A percentile compares a stretch with the other conserved stretches of the same genome.
Evolutionary conservation across 2,329 filamentous ascomycete genomes (phyloP).

Genomic region (Verruconis gallopava): DNA sequence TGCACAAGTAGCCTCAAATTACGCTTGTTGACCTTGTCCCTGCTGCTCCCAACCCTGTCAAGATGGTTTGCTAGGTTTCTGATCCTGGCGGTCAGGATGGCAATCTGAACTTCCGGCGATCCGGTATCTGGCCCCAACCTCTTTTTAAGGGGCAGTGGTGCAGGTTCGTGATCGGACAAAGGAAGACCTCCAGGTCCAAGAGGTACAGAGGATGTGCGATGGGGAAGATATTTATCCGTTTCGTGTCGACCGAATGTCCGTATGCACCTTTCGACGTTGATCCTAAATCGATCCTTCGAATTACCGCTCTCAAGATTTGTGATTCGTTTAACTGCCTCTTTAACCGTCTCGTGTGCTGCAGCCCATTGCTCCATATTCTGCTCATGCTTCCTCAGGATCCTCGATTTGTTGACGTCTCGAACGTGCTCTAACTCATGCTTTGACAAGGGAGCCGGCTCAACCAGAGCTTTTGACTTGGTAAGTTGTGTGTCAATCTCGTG

Average conservation of each 20-base stretch:
- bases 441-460: conserved; percentile 17
- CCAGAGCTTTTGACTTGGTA: conserved; percentile 53
- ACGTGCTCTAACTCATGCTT: not conserved
- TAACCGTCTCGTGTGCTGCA: conserved; percentile 49
- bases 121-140: conserved; percentile 88
- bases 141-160: not conserved
- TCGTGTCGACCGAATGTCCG: conserved; percentile 82
- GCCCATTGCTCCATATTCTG: conserved; percentile 13
- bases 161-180: conserved; percentile 7
- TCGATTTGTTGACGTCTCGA: conserved; percentile 21
- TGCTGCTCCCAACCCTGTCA: conserved; percentile 55
- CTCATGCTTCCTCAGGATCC: conserved; percentile 32
- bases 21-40: conserved; percentile 92
- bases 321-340: conserved; percentile 68
- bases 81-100: conserved; percentile 91
- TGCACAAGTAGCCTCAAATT: conserved; percentile 79
- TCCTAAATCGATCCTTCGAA: conserved; percentile 62
- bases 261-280: conserved; percentile 75
- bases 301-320: conserved; percentile 63
- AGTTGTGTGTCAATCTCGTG: conserved; percentile 55
- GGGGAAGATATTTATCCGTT: conserved; percentile 59
- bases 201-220: conserved; percentile 34
- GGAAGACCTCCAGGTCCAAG: conserved; percentile 3
- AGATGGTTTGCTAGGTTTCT: conserved; percentile 62
- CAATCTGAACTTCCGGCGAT: conserved; percentile 93